Conservation (phyloP, 108 stramenopile species). For the Cyclotella baltica region DNA sequence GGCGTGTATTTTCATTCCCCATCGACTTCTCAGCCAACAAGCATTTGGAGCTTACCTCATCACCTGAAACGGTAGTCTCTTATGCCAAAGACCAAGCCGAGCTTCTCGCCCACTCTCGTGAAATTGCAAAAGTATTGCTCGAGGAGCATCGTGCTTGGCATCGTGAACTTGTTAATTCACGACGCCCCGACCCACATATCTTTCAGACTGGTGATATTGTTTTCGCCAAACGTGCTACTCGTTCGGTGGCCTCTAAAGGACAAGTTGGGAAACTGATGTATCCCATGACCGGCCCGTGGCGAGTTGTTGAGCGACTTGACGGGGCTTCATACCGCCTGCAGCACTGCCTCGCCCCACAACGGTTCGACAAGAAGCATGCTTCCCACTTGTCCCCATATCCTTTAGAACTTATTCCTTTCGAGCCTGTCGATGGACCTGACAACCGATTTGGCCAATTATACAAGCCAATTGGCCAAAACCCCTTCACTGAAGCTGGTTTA, state of each 20-base stretch:
- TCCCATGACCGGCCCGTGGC: slow-evolving; percentile 23
- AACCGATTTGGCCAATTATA: slow-evolving; percentile 1
- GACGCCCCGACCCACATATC: slow-evolving; percentile 1
- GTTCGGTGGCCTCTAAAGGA: background rate
- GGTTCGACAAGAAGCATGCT: slow-evolving; percentile 10
- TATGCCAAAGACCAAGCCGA: background rate
- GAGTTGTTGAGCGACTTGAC: background rate
- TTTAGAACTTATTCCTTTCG: slow-evolving; percentile 9
- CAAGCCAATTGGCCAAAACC: background rate
- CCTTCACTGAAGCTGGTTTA: background rate
- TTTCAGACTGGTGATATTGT: slow-evolving; percentile 5
- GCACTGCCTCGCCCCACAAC: background rate
- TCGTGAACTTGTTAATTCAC: background rate
- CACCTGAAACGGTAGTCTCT: background rate
- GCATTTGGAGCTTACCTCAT: background rate
- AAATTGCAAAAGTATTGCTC: slow-evolving; percentile 6
- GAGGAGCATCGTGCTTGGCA: slow-evolving; percentile 19
- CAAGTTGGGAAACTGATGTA: slow-evolving; percentile 15
- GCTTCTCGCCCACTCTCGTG: background rate
- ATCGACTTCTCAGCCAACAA: slow-evolving; percentile 29
- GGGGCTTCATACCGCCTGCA: slow-evolving; percentile 20
- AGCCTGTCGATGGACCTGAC: slow-evolving; percentile 1
- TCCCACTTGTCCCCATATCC: slow-evolving; percentile 23
- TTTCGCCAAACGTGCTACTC: slow-evolving; percentile 6
- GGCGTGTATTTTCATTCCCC: slow-evolving; percentile 37